phyloP scores from a whole-genome alignment of 441 rosid genomes.

The Pelargonium myrrhifolium region DNA sequence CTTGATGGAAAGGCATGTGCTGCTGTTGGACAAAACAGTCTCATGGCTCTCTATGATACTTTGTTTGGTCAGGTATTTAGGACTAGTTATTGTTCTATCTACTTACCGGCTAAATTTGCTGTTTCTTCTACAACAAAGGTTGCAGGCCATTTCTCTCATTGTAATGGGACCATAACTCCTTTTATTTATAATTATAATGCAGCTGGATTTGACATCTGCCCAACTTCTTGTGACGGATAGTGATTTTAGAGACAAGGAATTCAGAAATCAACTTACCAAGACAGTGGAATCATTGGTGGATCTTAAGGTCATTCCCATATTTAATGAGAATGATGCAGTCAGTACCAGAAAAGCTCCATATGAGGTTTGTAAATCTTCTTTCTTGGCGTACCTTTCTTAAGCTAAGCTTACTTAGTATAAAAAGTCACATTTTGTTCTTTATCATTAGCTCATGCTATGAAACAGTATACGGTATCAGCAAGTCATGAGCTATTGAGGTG shows the following conservation, averaged over 20 bases:
- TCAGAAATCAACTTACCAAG: slow-evolving; percentile 74
- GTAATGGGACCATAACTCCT: not conserved
- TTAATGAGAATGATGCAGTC: slow-evolving; percentile 95
- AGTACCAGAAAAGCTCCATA: slow-evolving; percentile 97
- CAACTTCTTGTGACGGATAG: slow-evolving; percentile 94
- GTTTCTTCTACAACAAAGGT: not conserved
- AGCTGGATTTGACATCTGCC: slow-evolving; percentile 92
- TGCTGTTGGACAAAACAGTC: slow-evolving; percentile 96
- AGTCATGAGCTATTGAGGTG: not conserved
- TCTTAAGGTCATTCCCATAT: slow-evolving; percentile 75
- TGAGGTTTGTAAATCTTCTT: slow-evolving; percentile 45
- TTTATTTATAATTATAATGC: slow-evolving; percentile 17
- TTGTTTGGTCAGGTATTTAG: slow-evolving; percentile 71
- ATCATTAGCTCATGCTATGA: not conserved
- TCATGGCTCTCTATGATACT: slow-evolving; percentile 90
- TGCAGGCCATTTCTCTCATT: not conserved
- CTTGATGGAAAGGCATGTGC: slow-evolving; percentile 98
- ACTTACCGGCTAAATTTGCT: not conserved
- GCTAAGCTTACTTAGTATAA: not conserved
- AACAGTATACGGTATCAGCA: not conserved
- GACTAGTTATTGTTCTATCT: not conserved
- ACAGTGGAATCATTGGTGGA: slow-evolving; percentile 61
- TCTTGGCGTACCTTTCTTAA: not conserved
- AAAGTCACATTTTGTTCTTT: not conserved
- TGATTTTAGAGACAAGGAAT: slow-evolving; percentile 68